These are phyloP conservation scores for Rhodotorula sp. DNA, from an alignment of 1,284 basidiomycete species.

Conservation along the genomic window DNA sequence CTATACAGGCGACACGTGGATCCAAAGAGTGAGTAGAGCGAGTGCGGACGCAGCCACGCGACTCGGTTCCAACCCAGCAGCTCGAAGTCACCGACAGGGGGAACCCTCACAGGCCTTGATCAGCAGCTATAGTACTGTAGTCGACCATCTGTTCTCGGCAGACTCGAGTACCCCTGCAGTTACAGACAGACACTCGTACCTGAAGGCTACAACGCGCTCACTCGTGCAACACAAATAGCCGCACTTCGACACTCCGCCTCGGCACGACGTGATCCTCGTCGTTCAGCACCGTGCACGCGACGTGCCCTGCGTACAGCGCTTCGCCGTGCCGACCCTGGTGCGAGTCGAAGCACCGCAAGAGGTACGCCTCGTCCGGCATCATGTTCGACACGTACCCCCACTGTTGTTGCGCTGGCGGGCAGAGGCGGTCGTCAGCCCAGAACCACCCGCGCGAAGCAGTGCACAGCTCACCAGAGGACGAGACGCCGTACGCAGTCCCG, in stretches of 20 bases:
- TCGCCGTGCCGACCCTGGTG: constrained; percentile 24
- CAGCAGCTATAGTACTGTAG: no score
- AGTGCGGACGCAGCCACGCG: background rate
- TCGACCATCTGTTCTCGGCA: no score
- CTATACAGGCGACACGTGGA: no score
- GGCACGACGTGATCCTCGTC: constrained; percentile 15
- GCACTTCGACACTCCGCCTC: constrained; percentile 22
- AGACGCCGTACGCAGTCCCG: constrained; percentile 43
- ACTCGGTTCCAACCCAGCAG: background rate
- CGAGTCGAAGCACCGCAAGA: constrained; percentile 47
- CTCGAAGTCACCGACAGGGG: no score
- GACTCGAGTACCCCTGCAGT: no score
- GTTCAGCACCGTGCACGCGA: constrained; percentile 17
- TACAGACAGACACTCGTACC: background rate
- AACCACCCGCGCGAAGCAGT: no score
- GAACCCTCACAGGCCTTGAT: no score
- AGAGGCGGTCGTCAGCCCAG: no score
- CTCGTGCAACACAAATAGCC: constrained; percentile 24
- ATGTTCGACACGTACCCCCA: constrained; percentile 47
- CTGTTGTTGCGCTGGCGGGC: constrained; percentile 21
- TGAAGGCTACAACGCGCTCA: background rate
- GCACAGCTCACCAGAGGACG: constrained; percentile 28
- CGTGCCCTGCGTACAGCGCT: constrained; percentile 23
- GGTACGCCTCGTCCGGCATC: constrained; percentile 45
- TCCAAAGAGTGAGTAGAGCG: background rate